Evolutionary conservation across 2,329 filamentous ascomycete species (phyloP).

Genomic region (Phaeomoniella chlamydospora): DNA sequence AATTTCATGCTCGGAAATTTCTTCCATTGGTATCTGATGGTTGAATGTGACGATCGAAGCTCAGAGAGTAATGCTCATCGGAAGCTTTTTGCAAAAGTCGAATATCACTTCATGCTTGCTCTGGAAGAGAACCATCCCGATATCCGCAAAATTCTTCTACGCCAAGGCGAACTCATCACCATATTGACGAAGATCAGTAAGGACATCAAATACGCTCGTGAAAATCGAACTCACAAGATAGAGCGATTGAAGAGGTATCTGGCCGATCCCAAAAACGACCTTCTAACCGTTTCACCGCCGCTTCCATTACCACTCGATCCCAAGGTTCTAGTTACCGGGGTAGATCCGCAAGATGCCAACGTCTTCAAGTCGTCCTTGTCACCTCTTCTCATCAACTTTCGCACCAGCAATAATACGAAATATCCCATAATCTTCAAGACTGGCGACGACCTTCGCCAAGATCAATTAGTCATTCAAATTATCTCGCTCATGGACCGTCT

Average conservation of each 20-base stretch:
- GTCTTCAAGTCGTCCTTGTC: constrained; percentile 94
- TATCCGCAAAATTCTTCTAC: constrained; percentile 59
- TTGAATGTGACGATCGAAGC: constrained; percentile 79
- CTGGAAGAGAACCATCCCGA: constrained; percentile 62
- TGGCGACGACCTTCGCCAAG: constrained; percentile 88
- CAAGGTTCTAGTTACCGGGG: constrained; percentile 60
- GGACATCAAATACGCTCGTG: constrained; percentile 69
- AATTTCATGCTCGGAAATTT: constrained; percentile 91
- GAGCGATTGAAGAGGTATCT: constrained; percentile 75
- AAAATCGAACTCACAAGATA: constrained; percentile 65
- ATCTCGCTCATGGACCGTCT: constrained; percentile 97
- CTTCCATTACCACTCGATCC: constrained; percentile 82
- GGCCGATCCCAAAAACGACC: constrained; percentile 78
- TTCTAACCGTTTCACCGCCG: constrained; percentile 69
- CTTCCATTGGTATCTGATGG: constrained; percentile 97
- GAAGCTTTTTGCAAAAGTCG: constrained; percentile 80
- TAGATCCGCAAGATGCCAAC: constrained; percentile 68
- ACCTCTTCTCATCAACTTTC: constrained; percentile 83
- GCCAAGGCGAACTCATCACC: constrained; percentile 80
- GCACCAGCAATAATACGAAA: constrained; percentile 45
- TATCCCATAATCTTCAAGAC: constrained; percentile 97
- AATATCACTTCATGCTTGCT: constrained; percentile 90
- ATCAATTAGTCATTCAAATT: constrained; percentile 93
- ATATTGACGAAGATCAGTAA: constrained; percentile 78
- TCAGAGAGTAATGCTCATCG: constrained; percentile 64